Conservation (phyloP, 768 basidiomycete species). For the Boletellus sp. region DNA sequence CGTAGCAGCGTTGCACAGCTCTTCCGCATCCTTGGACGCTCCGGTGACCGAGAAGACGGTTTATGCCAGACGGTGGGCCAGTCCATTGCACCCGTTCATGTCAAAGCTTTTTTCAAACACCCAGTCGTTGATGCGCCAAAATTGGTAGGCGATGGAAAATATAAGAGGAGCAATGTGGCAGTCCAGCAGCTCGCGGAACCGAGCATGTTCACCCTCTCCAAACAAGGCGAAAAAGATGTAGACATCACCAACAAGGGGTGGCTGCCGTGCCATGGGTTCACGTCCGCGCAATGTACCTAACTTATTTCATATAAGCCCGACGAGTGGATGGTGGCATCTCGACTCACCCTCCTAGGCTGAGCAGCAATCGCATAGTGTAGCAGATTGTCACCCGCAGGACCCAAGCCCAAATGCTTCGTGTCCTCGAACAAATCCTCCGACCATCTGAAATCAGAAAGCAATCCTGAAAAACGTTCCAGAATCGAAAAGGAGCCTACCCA, state of each 20-base stretch:
- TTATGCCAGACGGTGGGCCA: constrained; percentile 60
- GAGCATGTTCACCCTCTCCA: constrained; percentile 54
- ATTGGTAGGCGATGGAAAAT: constrained; percentile 55
- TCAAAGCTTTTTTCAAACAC: constrained; percentile 57
- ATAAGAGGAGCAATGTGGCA: constrained; percentile 60
- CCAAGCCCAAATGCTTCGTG: constrained; percentile 57
- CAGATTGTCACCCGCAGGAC: too few relatives aligned
- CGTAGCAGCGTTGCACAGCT: constrained; percentile 49
- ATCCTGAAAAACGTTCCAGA: too few relatives aligned
- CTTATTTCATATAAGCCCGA: not conserved
- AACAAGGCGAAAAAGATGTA: too few relatives aligned
- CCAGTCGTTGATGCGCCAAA: constrained; percentile 52
- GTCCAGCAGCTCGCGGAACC: constrained; percentile 61
- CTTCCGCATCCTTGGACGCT: constrained; percentile 50
- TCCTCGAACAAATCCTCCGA: constrained; percentile 76
- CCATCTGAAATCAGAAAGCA: too few relatives aligned
- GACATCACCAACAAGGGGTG: not conserved
- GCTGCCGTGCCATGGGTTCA: constrained; percentile 55
- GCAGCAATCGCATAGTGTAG: too few relatives aligned
- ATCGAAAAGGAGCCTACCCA: constrained; percentile 35
- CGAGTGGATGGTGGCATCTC: not conserved
- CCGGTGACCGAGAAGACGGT: constrained; percentile 59
- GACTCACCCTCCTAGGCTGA: too few relatives aligned
- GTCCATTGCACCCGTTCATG: constrained; percentile 61
- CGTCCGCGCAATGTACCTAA: constrained; percentile 67